Percentiles rank a stretch among this genome's conserved stretches.
Conservation (phyloP, 306 rosid species). For the Begonia masoniana region DNA sequence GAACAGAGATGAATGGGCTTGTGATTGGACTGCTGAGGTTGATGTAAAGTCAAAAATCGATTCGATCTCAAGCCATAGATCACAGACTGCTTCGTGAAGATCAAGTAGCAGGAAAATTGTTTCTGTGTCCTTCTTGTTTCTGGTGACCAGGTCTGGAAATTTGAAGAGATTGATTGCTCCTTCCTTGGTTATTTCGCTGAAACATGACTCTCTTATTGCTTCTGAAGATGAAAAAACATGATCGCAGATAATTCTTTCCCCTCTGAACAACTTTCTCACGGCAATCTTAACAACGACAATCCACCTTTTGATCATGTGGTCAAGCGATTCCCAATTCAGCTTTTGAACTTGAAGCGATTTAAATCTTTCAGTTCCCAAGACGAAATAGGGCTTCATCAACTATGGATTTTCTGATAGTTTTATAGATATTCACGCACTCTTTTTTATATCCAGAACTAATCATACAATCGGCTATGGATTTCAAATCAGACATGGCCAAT, state of each 20-base stretch:
- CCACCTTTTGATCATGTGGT: slow-evolving; percentile 23
- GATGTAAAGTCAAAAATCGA: slow-evolving; percentile 19
- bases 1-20: slow-evolving; percentile 22
- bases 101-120: slow-evolving; percentile 27
- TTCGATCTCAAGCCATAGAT: slow-evolving; percentile 30
- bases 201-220: slow-evolving; percentile 29
- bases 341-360: slow-evolving; percentile 23
- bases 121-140: slow-evolving; percentile 20
- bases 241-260: slow-evolving; percentile 36
- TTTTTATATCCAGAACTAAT: slow-evolving; percentile 36
- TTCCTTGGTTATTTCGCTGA: slow-evolving; percentile 26
- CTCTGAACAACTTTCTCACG: slow-evolving; percentile 25
- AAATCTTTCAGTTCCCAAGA: slow-evolving; percentile 27
- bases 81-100: slow-evolving; percentile 24
- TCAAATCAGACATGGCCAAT: slow-evolving; percentile 23
- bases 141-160: slow-evolving; percentile 30
- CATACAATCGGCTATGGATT: slow-evolving; percentile 50
- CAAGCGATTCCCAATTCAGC: slow-evolving; percentile 20
- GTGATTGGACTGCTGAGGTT: slow-evolving; percentile 19
- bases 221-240: slow-evolving; percentile 33
- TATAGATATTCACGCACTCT: slow-evolving; percentile 34
- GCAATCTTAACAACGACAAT: slow-evolving; percentile 18
- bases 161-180: slow-evolving; percentile 28
- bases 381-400: slow-evolving; percentile 30
- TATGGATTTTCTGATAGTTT: slow-evolving; percentile 22